These are phyloP conservation scores for Laetiporus sulphureus DNA, from an alignment of 1,284 basidiomycete species.

Conservation along the genomic window DNA sequence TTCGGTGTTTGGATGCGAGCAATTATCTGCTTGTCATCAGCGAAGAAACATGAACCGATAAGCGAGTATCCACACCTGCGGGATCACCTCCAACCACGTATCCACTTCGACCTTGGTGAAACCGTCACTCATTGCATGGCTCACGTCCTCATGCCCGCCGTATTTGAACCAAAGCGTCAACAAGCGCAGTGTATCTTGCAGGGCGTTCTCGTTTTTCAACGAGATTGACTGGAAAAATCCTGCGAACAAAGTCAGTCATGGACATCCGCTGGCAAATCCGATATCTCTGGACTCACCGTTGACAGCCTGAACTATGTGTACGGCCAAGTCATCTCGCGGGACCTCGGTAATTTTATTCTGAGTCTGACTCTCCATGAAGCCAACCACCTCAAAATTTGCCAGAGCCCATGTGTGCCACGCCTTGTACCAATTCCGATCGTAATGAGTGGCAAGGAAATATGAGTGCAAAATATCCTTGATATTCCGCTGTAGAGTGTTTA, in stretches of 20 bases:
- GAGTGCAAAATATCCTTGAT: slow-evolving; percentile 80
- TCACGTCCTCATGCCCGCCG: slow-evolving; percentile 88
- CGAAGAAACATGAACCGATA: background rate
- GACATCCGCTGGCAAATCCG: too few species aligned
- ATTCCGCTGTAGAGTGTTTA: slow-evolving; percentile 46
- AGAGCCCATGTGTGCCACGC: slow-evolving; percentile 99
- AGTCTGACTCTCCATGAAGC: slow-evolving; percentile 67
- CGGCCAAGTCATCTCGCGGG: slow-evolving; percentile 67
- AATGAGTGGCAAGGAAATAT: slow-evolving; percentile 86
- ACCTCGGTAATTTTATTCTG: slow-evolving; percentile 59
- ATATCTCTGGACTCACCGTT: slow-evolving; percentile 62
- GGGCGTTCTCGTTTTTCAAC: slow-evolving; percentile 76
- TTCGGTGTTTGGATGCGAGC: slow-evolving; percentile 97
- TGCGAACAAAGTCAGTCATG: too few species aligned
- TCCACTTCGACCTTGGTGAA: slow-evolving; percentile 92
- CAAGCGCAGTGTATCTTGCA: slow-evolving; percentile 93
- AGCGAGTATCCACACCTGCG: slow-evolving; percentile 82
- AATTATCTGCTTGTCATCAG: slow-evolving; percentile 68
- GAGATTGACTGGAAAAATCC: slow-evolving; percentile 97
- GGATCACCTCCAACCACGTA: slow-evolving; percentile 98
- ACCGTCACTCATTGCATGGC: slow-evolving; percentile 83
- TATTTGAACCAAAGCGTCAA: slow-evolving; percentile 99
- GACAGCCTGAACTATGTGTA: slow-evolving; percentile 93
- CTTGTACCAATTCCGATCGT: slow-evolving; percentile 95
- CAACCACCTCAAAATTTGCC: slow-evolving; percentile 93